Evolutionary conservation across 768 basidiomycete species (phyloP), one percentile per base, ranked within the genome.

Genomic region (Lenzites betulinus): DNA sequence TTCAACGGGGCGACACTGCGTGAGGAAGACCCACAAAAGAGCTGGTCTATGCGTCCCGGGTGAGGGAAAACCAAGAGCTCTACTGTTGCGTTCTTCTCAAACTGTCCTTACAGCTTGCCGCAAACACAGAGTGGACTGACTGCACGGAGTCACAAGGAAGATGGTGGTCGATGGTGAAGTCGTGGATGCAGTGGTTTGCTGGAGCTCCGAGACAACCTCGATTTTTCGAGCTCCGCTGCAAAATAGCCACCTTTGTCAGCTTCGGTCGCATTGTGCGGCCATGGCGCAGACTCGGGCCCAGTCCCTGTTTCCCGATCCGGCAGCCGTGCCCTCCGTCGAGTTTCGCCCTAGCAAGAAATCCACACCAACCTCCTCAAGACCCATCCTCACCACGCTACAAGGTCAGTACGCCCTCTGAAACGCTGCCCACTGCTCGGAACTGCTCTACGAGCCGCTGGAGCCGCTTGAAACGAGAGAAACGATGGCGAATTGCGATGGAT

Each of bases 141-240:
- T 52, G 60, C 60, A 59, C 64, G 52, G 56, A 43, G 62, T 50
- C 52, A 50, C 51, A 51, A 59, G 56, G 76, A 66, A 74, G 78
- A 73, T 79, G 78, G 73, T 78, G 77, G 79, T 73, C 75, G 78
- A 75, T 74, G 75, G 73, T 76, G 68, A 79, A 79, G 70, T 58
- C 56, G 63, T 63, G 75, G 72, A 69, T 69, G 51, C 57, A 54
- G 30, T 11, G 30, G 62, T 28, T 35, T 16, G 50, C 56, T n/a
- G 60, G 28, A 50, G 38, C 56, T 51, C 56, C 56, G 48, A 50
- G 36, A 52, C 51, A 51, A 51, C 54, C 51, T 50, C 54, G 48
- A 53, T 35, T 3, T 18, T 78, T 78, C 28, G 71, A 71, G 67
- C 77, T 71, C 77, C 76, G 77, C 56, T 20, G 20, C 51, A 67